Evolutionary conservation across 2,329 filamentous ascomycete genomes (phyloP).

Genomic region (Colletotrichum shisoi): DNA sequence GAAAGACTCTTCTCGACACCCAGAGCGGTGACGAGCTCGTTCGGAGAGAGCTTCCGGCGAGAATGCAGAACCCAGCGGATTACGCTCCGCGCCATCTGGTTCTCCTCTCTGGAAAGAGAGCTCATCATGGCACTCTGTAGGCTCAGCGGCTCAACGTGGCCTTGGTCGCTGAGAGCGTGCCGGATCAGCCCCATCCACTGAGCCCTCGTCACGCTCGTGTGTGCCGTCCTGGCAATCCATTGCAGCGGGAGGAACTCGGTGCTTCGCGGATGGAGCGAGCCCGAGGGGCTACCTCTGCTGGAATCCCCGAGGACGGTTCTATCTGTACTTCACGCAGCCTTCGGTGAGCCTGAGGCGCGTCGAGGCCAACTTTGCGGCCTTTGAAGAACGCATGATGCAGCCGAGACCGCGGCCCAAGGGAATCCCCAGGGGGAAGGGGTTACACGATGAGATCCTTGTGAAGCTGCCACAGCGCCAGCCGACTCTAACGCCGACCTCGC

Average conservation of each 20-base stretch:
- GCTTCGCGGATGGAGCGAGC: conserved; percentile 46
- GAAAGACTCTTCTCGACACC: neutral
- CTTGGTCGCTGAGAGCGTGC: neutral
- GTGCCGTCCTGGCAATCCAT: neutral
- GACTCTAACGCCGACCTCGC: no score
- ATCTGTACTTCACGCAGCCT: conserved; percentile 32
- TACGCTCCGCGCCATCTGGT: neutral
- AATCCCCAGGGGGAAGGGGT: neutral
- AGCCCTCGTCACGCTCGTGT: neutral
- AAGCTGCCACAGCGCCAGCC: no score
- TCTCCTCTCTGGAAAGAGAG: neutral
- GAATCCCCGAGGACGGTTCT: conserved; percentile 43
- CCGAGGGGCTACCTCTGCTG: conserved; percentile 42
- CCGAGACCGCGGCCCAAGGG: neutral
- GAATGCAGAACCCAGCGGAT: neutral
- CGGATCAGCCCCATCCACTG: neutral
- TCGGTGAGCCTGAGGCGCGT: neutral
- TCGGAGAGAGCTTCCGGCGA: neutral
- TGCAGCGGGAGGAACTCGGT: conserved; percentile 46
- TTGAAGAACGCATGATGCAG: neutral
- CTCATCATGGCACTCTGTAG: neutral
- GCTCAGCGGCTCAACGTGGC: neutral
- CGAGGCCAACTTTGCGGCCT: neutral
- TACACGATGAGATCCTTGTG: no score
- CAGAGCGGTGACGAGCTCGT: neutral